These are phyloP conservation scores for Elongisporangium senticosum DNA, from an alignment of 352 stramenopile species.

Conservation along the genomic window DNA sequence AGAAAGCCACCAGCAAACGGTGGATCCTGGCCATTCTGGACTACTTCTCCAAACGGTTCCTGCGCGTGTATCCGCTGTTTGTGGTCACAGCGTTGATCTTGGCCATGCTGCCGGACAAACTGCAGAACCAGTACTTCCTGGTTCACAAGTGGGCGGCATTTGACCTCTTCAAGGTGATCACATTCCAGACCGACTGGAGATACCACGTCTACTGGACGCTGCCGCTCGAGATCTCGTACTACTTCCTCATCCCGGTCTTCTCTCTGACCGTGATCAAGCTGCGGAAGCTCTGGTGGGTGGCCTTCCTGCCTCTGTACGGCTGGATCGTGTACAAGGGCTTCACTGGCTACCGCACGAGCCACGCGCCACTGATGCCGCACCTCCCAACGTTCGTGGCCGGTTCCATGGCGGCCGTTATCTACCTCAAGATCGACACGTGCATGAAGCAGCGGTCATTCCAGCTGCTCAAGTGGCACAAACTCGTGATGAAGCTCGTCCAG, in stretches of 20 bases:
- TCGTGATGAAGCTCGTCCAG: slow-evolving; percentile 18
- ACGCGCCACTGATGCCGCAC: slow-evolving; percentile 22
- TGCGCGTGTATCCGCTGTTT: slow-evolving; percentile 32
- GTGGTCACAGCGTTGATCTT: slow-evolving; percentile 19
- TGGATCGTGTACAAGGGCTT: slow-evolving; percentile 23
- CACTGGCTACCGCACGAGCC: slow-evolving; percentile 16
- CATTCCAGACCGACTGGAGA: slow-evolving; percentile 23
- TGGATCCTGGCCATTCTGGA: slow-evolving; percentile 19
- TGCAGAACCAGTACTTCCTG: slow-evolving; percentile 25
- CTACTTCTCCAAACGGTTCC: slow-evolving; percentile 35
- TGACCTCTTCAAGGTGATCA: slow-evolving; percentile 37
- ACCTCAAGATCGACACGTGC: slow-evolving; percentile 16
- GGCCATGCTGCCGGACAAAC: slow-evolving; percentile 20
- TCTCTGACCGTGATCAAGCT: slow-evolving; percentile 17
- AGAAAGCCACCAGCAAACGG: slow-evolving; percentile 11
- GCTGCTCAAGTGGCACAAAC: slow-evolving; percentile 14
- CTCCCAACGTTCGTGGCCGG: slow-evolving; percentile 33
- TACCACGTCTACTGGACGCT: slow-evolving; percentile 54
- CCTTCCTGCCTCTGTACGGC: slow-evolving; percentile 17
- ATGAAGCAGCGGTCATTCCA: slow-evolving; percentile 18
- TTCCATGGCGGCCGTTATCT: slow-evolving; percentile 34
- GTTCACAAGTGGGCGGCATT: slow-evolving; percentile 24
- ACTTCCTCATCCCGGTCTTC: slow-evolving; percentile 35
- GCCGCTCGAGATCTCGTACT: slow-evolving; percentile 43
- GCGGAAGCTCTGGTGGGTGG: slow-evolving; percentile 27